A percentile compares a stretch with the other conserved stretches of the same genome.
Conservation (phyloP, 306 rosid species). For the Nissolia schottii region DNA sequence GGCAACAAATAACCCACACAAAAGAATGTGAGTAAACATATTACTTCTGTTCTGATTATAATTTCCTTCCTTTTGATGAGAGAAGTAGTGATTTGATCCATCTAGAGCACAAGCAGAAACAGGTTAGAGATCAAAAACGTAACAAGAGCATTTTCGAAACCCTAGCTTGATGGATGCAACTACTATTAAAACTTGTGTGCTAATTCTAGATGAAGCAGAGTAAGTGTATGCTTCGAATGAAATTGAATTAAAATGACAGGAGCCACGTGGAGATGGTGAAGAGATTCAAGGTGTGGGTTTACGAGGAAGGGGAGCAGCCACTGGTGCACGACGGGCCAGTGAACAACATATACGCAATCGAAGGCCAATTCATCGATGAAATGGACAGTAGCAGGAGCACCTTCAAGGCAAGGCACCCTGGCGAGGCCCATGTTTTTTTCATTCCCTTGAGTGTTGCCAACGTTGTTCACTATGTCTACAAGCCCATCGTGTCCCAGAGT, state of each 20-base stretch:
- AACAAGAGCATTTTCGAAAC: too few relatives aligned
- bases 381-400: conserved; percentile 38
- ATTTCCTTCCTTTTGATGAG: not conserved
- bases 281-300: conserved; percentile 52
- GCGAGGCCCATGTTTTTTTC: conserved; percentile 51
- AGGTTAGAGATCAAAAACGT: too few relatives aligned
- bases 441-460: conserved; percentile 52
- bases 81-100: conserved; percentile 16
- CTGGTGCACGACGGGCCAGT: conserved; percentile 47
- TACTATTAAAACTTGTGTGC: too few relatives aligned
- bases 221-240: too few relatives aligned
- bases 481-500: not conserved
- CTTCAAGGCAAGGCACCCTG: conserved; percentile 42
- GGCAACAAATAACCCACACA: conserved; percentile 1
- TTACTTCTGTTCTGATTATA: conserved; percentile 10
- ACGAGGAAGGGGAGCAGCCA: conserved; percentile 58
- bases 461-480: conserved; percentile 39
- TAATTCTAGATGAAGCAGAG: too few relatives aligned
- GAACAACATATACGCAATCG: conserved; percentile 49
- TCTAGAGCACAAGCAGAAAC: conserved; percentile 14
- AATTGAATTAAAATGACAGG: conserved; percentile 22
- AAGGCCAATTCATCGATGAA: conserved; percentile 60
- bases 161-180: too few relatives aligned
- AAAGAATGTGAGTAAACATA: not conserved
- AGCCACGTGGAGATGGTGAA: conserved; percentile 58